Evolutionary conservation across 768 basidiomycete species (phyloP), one percentile per base, ranked within the genome.

Genomic region (Brasilioporus rufonigricans): DNA sequence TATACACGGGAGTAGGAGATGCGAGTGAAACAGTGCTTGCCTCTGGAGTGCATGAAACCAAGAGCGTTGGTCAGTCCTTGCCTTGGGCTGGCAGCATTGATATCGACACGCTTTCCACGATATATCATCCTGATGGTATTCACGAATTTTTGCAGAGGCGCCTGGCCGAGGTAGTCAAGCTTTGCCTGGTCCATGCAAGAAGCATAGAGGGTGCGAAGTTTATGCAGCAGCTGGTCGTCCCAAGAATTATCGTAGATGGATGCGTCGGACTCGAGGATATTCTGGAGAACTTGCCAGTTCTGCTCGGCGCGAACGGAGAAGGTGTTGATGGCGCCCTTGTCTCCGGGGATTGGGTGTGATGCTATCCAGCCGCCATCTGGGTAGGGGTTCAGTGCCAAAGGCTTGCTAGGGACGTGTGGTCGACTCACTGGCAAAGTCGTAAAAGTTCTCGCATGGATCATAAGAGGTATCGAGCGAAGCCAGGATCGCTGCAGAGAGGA

Each of bases 391-490:
- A 60, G 60, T 21, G 41, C 36, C 50, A 52, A 39, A 33, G 48
- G 33, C 24, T 46, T n/a, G 41, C 12, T 38, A 11, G 23, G 29
- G 36, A 40, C 21, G 46, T 19, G 50, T 32, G 31, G 50, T 33
- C 13, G 10, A 85, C 91, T 64, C 65, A 95, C 93, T 95, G 11
- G 94, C 85, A 73, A 86, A 98, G 59, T 87, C 82, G 66, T 94
- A 98, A 70, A 98, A 97, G 71, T 93, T 88, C 61, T 98, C 91
- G 71, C 97, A 99, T 0, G 97, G 97, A 66, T 98, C 93, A 60
- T 88, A 80, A 10, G 84, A 76, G 11, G 80, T 80, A 66, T 99
- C 95, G 21, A 98, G 71, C 1, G 84, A 84, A 19, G 86, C 82
- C 14, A 98, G 73, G 55, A 99, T 89, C 0, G 85, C 80, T 1